Evolutionary conservation across 306 rosid genomes (phyloP), one percentile per base, ranked within the genome.

Genomic region (Cajanus cajan): DNA sequence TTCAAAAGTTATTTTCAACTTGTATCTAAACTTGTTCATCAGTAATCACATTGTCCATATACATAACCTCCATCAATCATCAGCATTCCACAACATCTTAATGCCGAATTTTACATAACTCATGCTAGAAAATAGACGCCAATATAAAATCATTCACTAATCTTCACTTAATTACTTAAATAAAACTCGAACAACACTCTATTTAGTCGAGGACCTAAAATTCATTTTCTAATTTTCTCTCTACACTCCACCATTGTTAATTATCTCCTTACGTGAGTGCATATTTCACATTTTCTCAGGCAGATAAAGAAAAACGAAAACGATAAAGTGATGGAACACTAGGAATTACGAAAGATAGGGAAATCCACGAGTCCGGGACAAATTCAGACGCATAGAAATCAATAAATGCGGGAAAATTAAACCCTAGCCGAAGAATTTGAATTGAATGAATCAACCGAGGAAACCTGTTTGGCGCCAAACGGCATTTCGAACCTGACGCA

Each of bases 401-500:
- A 80, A 73, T n/a, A 15, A 15, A 65, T 15, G 22, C 10, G 15
- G 4, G 2, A 73, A 80, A 65, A 41, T 31, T 25, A 75, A 55
- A 1, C 15, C 78, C 63, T 28, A 77, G 41, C n/a, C 5, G 21
- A 14, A 44, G 31, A 55, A 24, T 21, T 39, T 21, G 4, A 2
- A 34, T 86, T 4, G 71, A 37, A 22, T 21, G 15, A 39, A 39
- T 89, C 83, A 91, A 86, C 84, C 96, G 47, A 86, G 83, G 71
- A 91, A 91, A 88, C 96, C 94, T 82, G 90, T 91, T 83, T 77
- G 96, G 51, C 88, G 85, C 87, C 82, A 89, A 57, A 91, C 88
- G 0, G 96, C 94, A 52, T 88, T 86, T 78, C 96, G 85, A 59
- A 91, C 92, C 81, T 69, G 89, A 34, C 94, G 87, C 74, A 89